A percentile compares a stretch with the other conserved stretches of the same genome.
Evolutionary conservation across 306 rosid genomes (phyloP).

Genomic region (Datisca glomerata): DNA sequence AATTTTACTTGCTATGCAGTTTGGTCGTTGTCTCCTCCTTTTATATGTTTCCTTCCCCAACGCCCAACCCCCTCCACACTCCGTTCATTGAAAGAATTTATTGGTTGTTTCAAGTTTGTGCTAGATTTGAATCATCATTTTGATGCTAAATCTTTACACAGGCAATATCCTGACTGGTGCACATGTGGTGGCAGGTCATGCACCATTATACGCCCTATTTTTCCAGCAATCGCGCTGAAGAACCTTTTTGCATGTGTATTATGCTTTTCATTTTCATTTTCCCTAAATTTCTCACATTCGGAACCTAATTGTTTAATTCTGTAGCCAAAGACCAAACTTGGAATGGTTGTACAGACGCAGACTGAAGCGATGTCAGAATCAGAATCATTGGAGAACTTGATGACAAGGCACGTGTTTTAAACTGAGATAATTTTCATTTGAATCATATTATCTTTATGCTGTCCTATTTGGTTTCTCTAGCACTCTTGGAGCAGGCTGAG

Average conservation of each 20-base stretch:
- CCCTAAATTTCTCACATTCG: conserved; percentile 17
- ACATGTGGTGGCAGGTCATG: conserved; percentile 94
- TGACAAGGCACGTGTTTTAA: conserved; percentile 28
- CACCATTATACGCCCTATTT: conserved; percentile 72
- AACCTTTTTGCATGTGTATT: conserved; percentile 46
- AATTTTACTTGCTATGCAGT: too few species aligned
- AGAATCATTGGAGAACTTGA: conserved; percentile 33
- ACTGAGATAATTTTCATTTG: conserved; percentile 8
- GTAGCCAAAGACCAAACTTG: conserved; percentile 40
- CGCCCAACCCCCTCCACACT: too few species aligned
- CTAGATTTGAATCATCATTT: conserved; percentile 17
- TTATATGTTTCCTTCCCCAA: too few species aligned
- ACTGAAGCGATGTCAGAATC: conserved; percentile 55
- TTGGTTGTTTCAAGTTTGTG: conserved; percentile 12
- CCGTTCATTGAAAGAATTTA: too few species aligned
- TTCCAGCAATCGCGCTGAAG: conserved; percentile 65
- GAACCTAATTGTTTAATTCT: conserved; percentile 20
- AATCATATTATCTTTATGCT: conserved; percentile 45
- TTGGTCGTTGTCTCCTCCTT: conserved; percentile 4
- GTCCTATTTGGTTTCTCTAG: conserved; percentile 31
- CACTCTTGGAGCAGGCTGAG: conserved; percentile 34
- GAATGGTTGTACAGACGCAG: conserved; percentile 28
- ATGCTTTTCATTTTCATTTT: conserved; percentile 22
- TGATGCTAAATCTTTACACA: conserved; percentile 18
- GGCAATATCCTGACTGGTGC: conserved; percentile 54